These are phyloP conservation scores for Pholiota adiposa DNA, from an alignment of 1,284 basidiomycete genomes.

Conservation along the genomic window DNA sequence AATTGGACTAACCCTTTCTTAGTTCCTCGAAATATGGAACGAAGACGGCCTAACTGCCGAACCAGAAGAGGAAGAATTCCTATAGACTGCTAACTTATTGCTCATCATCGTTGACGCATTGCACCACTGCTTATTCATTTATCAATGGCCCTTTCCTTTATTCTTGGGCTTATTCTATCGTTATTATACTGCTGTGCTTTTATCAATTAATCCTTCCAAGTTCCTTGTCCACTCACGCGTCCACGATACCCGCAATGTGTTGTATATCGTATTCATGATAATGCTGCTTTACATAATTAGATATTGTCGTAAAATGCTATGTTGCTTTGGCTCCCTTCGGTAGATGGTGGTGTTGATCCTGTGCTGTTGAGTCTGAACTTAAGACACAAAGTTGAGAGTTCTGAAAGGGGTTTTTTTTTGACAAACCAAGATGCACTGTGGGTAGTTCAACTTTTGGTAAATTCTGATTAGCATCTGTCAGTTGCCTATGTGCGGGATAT, in stretches of 20 bases:
- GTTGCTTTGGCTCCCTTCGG: neutral
- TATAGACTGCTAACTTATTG: constrained; percentile 21
- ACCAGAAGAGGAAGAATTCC: constrained; percentile 56
- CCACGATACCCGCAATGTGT: constrained; percentile 12
- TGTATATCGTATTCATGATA: constrained; percentile 8
- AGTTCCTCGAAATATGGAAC: constrained; percentile 83
- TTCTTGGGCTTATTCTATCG: constrained; percentile 8
- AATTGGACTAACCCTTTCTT: constrained; percentile 6
- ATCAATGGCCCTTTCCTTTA: neutral
- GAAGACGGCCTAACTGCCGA: constrained; percentile 78
- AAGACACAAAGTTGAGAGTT: too few relatives aligned
- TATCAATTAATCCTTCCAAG: neutral
- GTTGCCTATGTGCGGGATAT: too few relatives aligned
- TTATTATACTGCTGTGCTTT: constrained; percentile 13
- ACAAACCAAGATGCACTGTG: too few relatives aligned
- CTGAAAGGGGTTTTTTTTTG: too few relatives aligned
- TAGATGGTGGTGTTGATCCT: neutral
- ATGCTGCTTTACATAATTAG: constrained; percentile 8
- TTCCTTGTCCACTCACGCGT: neutral
- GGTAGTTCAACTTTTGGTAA: too few relatives aligned
- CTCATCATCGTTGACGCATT: constrained; percentile 4
- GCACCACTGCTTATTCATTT: neutral
- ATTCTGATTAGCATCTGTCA: too few relatives aligned
- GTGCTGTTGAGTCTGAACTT: too few relatives aligned
- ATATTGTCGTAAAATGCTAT: neutral